Conservation (phyloP, 176 grass and related monocot species). For the Juncus inflexus region DNA sequence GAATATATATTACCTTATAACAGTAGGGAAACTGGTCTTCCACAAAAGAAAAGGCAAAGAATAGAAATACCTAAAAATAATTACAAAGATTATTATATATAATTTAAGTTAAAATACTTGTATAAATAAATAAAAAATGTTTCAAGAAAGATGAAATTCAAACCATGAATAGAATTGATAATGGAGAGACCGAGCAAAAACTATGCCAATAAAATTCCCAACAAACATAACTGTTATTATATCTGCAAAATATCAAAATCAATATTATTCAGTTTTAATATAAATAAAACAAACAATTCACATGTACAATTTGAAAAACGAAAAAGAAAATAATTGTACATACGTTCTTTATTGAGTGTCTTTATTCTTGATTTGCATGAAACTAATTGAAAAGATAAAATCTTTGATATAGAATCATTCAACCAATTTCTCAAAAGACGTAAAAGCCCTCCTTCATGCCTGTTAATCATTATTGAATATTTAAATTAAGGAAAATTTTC, state of each 20-base stretch:
- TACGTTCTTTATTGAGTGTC: conserved; percentile 61
- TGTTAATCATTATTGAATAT: conserved; percentile 31
- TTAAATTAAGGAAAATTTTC: conserved; percentile 5
- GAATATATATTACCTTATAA: conserved; percentile 45
- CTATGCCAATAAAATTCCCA: conserved; percentile 84
- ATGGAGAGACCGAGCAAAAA: conserved; percentile 77
- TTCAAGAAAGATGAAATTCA: conserved; percentile 1
- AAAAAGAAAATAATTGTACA: conserved; percentile 6
- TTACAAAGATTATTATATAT: conserved; percentile 12
- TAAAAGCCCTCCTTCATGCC: conserved; percentile 60
- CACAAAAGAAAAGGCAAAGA: conserved; percentile 92
- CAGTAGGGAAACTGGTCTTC: conserved; percentile 59
- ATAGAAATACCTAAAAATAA: conserved; percentile 78
- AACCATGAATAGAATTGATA: conserved; percentile 97
- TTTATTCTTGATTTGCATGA: conserved; percentile 36
- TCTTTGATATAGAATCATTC: conserved; percentile 38
- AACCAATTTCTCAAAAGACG: conserved; percentile 49
- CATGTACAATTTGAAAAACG: too few relatives aligned
- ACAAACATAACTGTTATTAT: conserved; percentile 78
- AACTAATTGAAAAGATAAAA: conserved; percentile 29
- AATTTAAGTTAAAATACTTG: neutral
- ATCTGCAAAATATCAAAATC: conserved; percentile 51
- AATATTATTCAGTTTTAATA: conserved; percentile 27
- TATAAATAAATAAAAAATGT: neutral
- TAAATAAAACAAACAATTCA: too few relatives aligned